phyloP scores from a whole-genome alignment of 2,329 filamentous ascomycete genomes.

The Talaromyces sp. region DNA sequence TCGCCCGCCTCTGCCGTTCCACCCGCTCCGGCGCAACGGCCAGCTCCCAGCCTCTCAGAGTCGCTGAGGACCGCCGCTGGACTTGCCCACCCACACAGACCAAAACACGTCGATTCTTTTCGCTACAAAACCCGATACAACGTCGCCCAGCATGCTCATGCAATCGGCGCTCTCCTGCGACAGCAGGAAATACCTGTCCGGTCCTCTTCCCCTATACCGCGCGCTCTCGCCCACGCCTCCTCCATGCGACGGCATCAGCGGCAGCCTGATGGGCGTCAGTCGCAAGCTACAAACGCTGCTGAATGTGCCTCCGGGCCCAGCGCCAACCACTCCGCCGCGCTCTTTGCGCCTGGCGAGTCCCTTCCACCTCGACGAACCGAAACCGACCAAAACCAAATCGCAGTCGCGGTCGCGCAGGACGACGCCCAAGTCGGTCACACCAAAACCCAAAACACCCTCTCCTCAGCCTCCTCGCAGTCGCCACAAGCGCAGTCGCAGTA shows the following conservation, averaged over 20 bases:
- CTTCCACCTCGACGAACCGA: constrained; percentile 22
- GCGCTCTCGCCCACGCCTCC: constrained; percentile 34
- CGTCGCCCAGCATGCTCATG: constrained; percentile 34
- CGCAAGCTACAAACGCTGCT: constrained; percentile 39
- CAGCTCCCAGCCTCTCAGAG: constrained; percentile 10
- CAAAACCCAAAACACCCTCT: constrained; percentile 18
- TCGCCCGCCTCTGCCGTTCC: background rate
- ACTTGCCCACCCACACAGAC: background rate
- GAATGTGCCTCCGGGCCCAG: constrained; percentile 28
- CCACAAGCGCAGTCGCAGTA: constrained; percentile 36
- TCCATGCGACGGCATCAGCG: constrained; percentile 31
- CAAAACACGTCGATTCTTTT: background rate
- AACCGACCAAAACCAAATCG: constrained; percentile 16
- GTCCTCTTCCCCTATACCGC: constrained; percentile 32
- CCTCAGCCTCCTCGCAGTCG: constrained; percentile 24
- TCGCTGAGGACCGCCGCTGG: constrained; percentile 8
- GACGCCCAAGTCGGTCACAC: constrained; percentile 17
- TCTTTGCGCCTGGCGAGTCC: constrained; percentile 37
- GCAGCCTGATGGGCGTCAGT: constrained; percentile 37
- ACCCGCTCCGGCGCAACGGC: constrained; percentile 8
- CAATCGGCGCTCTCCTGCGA: constrained; percentile 44
- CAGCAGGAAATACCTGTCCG: constrained; percentile 27
- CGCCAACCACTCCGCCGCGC: constrained; percentile 29
- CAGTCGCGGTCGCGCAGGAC: constrained; percentile 22
- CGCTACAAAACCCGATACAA: background rate